Evolutionary conservation across 176 grass and related monocot species (phyloP), one percentile per base, ranked within the genome.

Genomic region (Oryza brachyantha): DNA sequence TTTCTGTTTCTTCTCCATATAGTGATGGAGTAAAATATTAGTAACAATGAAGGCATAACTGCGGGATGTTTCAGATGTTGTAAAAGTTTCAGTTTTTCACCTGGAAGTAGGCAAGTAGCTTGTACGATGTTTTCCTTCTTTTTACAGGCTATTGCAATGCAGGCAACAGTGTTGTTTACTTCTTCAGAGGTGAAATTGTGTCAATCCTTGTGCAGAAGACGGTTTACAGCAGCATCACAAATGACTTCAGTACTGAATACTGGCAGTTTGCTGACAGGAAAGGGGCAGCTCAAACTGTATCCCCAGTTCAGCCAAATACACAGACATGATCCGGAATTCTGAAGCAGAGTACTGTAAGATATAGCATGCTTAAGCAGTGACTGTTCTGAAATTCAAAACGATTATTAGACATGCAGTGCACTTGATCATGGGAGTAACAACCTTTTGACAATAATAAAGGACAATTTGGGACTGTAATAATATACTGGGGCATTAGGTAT

Each of bases 281-380:
- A 13, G 37, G 38, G 24, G 54, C 66, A 38, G 71, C 29, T 66
- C 45, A 58, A 67, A 50, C 71, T 5, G 72, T 31, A 22, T 4
- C 46, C 46, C 35, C 46, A 67, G 40, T 7, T 38, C 66, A 32
- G 54, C 11, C 38, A 13, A 1, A 74, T n/a, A 3, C 27, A 34
- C 48, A 29, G 48, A n/a, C 50, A 69, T 24, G 81, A 68, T 84
- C 45, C 55, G 67, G 28, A 77, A 22, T 10, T 68, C n/a, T 11
- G 5, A 32, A 24, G 52, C n/a, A 57, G 8, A 3, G 52, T 52
- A 52, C 46, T 52, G 46, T 21, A 52, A 52, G 5, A 52, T n/a
- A n/a, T n/a, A n/a, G n/a, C 5, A 55, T 7, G 52, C 7, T 0
- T 32, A 61, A 45, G 26, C 27, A 61, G 39, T 25, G 28, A 3